A percentile compares a stretch with the other conserved stretches of the same genome.
Evolutionary conservation across 1,284 basidiomycete species (phyloP).

Genomic region (Xanthoconium separans): DNA sequence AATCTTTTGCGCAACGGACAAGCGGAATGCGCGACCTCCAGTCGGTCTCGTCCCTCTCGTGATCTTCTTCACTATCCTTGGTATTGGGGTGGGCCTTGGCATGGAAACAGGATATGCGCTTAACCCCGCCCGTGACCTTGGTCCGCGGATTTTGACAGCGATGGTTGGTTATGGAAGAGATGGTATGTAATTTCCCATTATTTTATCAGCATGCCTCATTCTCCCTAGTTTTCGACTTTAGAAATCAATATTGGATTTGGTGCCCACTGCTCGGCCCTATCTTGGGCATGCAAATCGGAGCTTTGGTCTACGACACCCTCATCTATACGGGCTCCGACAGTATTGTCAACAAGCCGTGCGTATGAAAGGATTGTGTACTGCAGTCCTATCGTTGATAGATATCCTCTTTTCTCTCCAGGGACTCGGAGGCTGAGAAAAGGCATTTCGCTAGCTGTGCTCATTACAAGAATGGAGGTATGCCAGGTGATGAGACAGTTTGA

Average conservation of each 20-base stretch:
- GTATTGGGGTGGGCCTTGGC: conserved; percentile 53
- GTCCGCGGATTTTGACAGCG: conserved; percentile 58
- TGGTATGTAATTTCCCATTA: conserved; percentile 27
- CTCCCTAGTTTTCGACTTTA: conserved; percentile 43
- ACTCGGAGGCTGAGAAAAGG: conserved; percentile 5
- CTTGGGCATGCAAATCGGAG: conserved; percentile 52
- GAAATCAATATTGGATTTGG: conserved; percentile 78
- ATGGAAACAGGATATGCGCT: conserved; percentile 63
- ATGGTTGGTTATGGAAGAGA: conserved; percentile 58
- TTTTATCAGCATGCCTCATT: not conserved
- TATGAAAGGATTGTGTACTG: not conserved
- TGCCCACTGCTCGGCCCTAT: conserved; percentile 62
- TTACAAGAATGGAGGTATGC: not conserved
- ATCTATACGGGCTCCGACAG: conserved; percentile 55
- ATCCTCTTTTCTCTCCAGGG: conserved; percentile 9
- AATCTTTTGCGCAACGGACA: conserved; percentile 45
- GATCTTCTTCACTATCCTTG: conserved; percentile 55
- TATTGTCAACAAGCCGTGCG: conserved; percentile 52
- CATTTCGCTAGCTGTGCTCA: conserved; percentile 19
- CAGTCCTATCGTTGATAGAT: not conserved
- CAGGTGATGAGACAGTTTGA: conserved; percentile 14
- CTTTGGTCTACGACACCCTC: conserved; percentile 52
- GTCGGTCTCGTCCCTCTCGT: conserved; percentile 52
- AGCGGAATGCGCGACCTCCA: conserved; percentile 46
- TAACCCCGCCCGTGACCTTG: conserved; percentile 66